These are phyloP conservation scores for Colletotrichum sp. DNA, from an alignment of 2,329 filamentous ascomycete species.

Conservation along the genomic window DNA sequence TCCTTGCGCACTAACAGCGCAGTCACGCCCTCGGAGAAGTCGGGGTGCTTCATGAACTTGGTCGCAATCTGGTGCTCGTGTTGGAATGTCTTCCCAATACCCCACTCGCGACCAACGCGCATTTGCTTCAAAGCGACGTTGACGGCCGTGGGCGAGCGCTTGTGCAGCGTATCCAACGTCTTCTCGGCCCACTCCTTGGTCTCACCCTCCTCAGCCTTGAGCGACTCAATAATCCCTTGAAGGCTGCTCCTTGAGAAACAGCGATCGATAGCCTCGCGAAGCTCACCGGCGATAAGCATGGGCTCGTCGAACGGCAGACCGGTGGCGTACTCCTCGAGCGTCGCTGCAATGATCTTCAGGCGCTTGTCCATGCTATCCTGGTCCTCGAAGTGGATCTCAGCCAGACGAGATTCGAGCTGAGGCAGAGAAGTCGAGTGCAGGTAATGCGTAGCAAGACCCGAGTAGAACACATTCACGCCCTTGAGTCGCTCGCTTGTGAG, in stretches of 20 bases:
- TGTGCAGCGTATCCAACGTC: conserved; percentile 75
- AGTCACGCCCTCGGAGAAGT: conserved; percentile 92
- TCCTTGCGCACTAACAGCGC: conserved; percentile 76
- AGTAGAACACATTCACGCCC: conserved; percentile 87
- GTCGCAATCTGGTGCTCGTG: conserved; percentile 84
- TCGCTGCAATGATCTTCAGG: conserved; percentile 77
- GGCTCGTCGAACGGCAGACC: conserved; percentile 80
- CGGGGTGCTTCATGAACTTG: conserved; percentile 88
- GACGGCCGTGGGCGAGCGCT: conserved; percentile 85
- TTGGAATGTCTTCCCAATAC: conserved; percentile 83
- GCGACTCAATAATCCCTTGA: conserved; percentile 71
- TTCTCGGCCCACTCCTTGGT: conserved; percentile 78
- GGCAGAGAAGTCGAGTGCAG: conserved; percentile 88
- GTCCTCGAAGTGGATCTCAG: conserved; percentile 89
- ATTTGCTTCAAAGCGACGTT: conserved; percentile 86
- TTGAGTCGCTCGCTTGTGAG: conserved; percentile 85
- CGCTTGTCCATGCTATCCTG: conserved; percentile 67
- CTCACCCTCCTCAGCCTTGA: conserved; percentile 58
- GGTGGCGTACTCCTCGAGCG: conserved; percentile 90
- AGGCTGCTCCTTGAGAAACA: conserved; percentile 76
- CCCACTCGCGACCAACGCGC: conserved; percentile 76
- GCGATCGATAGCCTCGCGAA: conserved; percentile 84
- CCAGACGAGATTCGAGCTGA: conserved; percentile 81
- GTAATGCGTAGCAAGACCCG: conserved; percentile 94
- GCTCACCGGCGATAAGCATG: conserved; percentile 69